Evolutionary conservation across 371 early-diverging fungal genomes (phyloP), one percentile per base, ranked within the genome.

Genomic region (Mortierella sp.): DNA sequence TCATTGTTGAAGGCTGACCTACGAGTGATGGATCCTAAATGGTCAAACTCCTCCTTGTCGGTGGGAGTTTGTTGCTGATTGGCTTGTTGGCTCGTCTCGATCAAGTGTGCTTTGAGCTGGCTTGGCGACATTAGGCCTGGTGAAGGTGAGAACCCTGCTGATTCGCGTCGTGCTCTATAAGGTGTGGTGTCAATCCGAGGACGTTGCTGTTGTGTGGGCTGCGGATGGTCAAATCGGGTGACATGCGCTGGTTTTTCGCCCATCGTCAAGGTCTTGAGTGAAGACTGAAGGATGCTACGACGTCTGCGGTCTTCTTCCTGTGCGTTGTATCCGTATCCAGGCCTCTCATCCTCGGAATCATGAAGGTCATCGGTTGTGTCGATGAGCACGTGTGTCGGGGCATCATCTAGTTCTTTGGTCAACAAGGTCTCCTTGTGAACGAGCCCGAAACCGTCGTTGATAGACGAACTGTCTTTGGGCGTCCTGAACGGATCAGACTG

Each of bases 401-500:
- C 26, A n/a, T 64, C 58, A 2, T 61, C 43, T 9, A 12, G 18
- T 9, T 43, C 53, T 46, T 12, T 53, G 19, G 63, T 58, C 8
- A 50, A 41, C 30, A 62, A n/a, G 14, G 62, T 61, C 18, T 54
- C 31, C 19, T 31, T 49, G 16, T 54, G 53, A 19, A 39, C 53
- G 51, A 28, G 55, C 5, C 43, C 30, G 27, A 54, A 67, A 0
- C 53, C 67, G 10, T 67, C 74, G 26, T 61, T 54, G 56, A 74
- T 57, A 34, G 74, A 74, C 10, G 60, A 61, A 7, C 43, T 27
- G 12, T 74, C 69, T 38, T 68, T 74, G 24, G 74, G 74, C 7
- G 74, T 74, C 54, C 64, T 55, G 69, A 74, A 74, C 2, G 74
- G 74, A 14, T 74, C 74, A 9, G 74, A 68, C 54, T 74, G 68